These are phyloP conservation scores for Erodium moschatum DNA, from an alignment of 441 rosid genomes.

Conservation along the genomic window DNA sequence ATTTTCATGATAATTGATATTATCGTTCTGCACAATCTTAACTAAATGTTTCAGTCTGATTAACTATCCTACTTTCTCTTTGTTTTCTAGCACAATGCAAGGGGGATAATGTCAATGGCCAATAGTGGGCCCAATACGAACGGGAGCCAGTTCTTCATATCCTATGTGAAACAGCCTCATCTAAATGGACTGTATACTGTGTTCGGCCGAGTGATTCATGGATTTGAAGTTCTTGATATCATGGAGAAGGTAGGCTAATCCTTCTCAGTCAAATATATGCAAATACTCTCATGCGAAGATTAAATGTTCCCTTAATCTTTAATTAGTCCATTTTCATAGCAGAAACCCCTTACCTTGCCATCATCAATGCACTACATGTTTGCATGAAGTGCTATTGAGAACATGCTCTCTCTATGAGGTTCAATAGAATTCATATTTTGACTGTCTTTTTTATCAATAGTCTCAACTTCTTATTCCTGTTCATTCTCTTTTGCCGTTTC, in stretches of 20 bases:
- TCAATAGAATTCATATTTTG: not conserved
- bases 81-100: constrained; percentile 69
- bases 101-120: constrained; percentile 90
- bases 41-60: constrained; percentile 3
- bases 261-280: too few relatives aligned
- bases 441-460: too few relatives aligned
- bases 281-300: too few relatives aligned
- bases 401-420: not conserved
- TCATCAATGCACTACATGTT: not conserved
- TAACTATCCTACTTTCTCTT: not conserved
- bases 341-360: not conserved
- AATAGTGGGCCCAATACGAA: constrained; percentile 95
- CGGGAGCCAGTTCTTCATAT: constrained; percentile 89
- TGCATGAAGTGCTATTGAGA: not conserved
- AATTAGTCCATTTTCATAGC: too few relatives aligned
- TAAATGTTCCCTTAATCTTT: too few relatives aligned
- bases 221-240: constrained; percentile 91
- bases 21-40: not conserved
- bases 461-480: not conserved
- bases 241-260: constrained; percentile 71
- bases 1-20: not conserved
- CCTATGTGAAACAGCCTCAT: constrained; percentile 87
- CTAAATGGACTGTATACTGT: constrained; percentile 85
- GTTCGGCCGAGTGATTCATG: constrained; percentile 90
- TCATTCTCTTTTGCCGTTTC: too few relatives aligned